Conservation (phyloP, 805 yeast species). For the Ogataea pignaliae region DNA sequence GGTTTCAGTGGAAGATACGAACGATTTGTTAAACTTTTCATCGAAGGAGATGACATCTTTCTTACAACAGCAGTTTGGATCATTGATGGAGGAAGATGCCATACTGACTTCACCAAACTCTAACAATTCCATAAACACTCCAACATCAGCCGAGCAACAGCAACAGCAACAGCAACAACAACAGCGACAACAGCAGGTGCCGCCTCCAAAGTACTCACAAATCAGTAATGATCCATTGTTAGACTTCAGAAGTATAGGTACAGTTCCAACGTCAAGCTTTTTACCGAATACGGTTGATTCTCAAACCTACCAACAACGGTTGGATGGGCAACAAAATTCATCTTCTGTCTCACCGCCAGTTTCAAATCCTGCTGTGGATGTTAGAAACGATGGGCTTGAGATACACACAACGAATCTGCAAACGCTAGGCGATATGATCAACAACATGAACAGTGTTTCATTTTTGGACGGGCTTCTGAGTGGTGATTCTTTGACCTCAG, state of each 20-base stretch:
- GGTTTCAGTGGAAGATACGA: not conserved
- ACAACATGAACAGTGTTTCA: slow-evolving; percentile 2
- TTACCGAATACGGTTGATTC: no score
- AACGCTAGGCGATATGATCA: slow-evolving; percentile 1
- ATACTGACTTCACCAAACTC: not conserved
- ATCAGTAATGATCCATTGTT: not conserved
- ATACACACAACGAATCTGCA: not conserved
- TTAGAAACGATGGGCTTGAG: not conserved
- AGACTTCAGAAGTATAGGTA: slow-evolving; percentile 1
- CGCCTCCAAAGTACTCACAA: not conserved
- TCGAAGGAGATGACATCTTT: not conserved
- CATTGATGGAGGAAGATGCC: not conserved
- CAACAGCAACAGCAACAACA: slow-evolving; percentile 1
- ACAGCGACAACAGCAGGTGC: slow-evolving; percentile 1
- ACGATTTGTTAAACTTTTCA: not conserved
- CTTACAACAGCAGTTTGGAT: not conserved
- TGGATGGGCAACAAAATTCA: no score
- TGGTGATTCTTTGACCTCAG: no score
- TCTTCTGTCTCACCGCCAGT: no score
- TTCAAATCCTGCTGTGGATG: not conserved
- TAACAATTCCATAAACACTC: not conserved
- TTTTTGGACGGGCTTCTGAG: slow-evolving; percentile 1
- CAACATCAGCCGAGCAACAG: not conserved
- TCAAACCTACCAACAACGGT: no score
- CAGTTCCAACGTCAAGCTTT: slow-evolving; percentile 2